phyloP scores from a whole-genome alignment of 805 yeast genomes.

The Candida oleophila region DNA sequence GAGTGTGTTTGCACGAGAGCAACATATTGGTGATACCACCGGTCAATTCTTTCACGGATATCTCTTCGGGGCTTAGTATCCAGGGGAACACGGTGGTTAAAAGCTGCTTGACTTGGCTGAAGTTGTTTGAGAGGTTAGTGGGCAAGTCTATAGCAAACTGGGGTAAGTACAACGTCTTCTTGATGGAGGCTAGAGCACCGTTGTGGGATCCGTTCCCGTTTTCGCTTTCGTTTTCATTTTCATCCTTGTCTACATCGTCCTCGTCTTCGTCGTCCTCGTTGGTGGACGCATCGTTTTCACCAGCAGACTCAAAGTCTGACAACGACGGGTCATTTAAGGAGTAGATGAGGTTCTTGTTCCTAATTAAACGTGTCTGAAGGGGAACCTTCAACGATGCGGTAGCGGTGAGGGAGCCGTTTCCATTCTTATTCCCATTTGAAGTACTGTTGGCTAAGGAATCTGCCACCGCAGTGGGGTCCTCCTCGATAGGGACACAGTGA shows the following conservation, averaged over 20 bases:
- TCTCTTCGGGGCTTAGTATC: conserved; percentile 27
- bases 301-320: conserved; percentile 30
- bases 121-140: conserved; percentile 30
- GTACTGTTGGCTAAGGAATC: too few relatives aligned
- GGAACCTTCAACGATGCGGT: background rate
- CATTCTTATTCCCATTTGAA: background rate
- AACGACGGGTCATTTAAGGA: conserved; percentile 36
- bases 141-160: conserved; percentile 39
- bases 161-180: conserved; percentile 44
- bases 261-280: conserved; percentile 8
- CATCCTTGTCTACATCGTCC: conserved; percentile 2
- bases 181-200: conserved; percentile 3
- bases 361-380: conserved; percentile 5
- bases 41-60: conserved; percentile 45
- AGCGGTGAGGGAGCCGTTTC: background rate
- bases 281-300: background rate
- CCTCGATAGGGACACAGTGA: conserved; percentile 26
- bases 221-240: background rate
- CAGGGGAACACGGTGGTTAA: conserved; percentile 46
- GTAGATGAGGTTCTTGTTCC: conserved; percentile 31
- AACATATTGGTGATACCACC: conserved; percentile 69
- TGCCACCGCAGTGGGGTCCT: background rate
- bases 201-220: conserved; percentile 1
- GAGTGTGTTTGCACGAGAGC: conserved; percentile 41
- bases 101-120: conserved; percentile 36